Evolutionary conservation across 306 rosid species (phyloP), one percentile per base, ranked within the genome.

Genomic region (Sindora glabra): DNA sequence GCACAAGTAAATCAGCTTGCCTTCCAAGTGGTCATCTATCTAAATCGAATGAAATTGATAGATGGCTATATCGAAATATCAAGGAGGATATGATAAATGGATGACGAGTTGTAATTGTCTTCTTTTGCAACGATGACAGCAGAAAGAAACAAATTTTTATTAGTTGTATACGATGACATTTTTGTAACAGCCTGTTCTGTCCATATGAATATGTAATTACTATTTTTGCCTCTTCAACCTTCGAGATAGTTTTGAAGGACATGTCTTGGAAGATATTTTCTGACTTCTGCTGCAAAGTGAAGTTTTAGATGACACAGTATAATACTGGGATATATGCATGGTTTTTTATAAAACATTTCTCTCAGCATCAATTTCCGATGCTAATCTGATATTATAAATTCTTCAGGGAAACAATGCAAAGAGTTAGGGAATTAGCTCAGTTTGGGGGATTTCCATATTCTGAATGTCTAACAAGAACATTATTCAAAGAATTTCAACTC

Each of bases 361-460:
- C 19, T 4, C 26, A 7, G 10, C 37, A 17, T 34, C 49, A n/a
- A 22, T 61, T 25, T 19, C 59, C 16, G 23, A n/a, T 15, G 22
- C 50, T 53, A 30, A 32, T 45, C 17, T 51, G 44, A 38, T 40
- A 53, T 50, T 56, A 61, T 33, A 22, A 58, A 59, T 76, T 76
- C 62, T 61, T 37, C 70, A 92, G 96, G 86, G 96, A 92, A 50
- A 79, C 87, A 37, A 75, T 74, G 73, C 83, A 80, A 61, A 86
- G 94, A 78, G 75, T 80, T 51, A 79, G 64, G 74, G 98, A 86
- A 61, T 63, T 92, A 59, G 82, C 73, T 80, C 89, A 75, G 62
- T 88, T 92, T 74, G 96, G 96, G 55, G 98, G 96, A 68, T 92
- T 88, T 83, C 45, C 88, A 19, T 95, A 92, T 76, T 74, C 76